Base-by-base conservation (phyloP, 2,329 filamentous ascomycete genomes). In the Huntiella abstrusa region DNA sequence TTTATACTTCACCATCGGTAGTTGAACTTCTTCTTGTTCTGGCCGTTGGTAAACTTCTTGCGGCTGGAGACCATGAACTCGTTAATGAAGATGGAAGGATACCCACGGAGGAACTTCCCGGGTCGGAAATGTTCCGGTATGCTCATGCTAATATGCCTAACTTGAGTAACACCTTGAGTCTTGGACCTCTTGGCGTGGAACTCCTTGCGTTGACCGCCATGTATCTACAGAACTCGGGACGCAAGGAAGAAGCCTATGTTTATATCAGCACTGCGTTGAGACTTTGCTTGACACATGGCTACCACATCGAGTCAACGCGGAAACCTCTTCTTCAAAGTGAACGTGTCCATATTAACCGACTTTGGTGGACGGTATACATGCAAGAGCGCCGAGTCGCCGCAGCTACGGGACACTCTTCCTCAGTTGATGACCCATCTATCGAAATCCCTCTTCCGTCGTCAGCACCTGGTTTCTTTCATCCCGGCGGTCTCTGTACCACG, bases 321-420 rank as follows among this genome's bases (percentile, higher is more conserved):
- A 48, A 47, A 28, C 43, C 41, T 7, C n/a, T 53, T 16, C 19
- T 51, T 39, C 49, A 42, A 15, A 52, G 49, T 15, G 52, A 53
- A 42, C 46, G 46, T 12, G 46, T 48, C 2, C 55, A 57, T 8
- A 51, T 55, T 16, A 57, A 56, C 1, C 53, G 55, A 4, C 49
- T 57, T 12, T 57, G 54, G 54, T 57, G 55, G 55, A 57, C 55
- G 3, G 52, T 57, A 2, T 57, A 57, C 7, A 57, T 57, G 55
- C 56, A 58, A 45, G 56, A 58, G 46, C 50, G 49, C 12, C 46
- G 49, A 11, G 46, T 51, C 34, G 49, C 49, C 11, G 49, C 49
- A 17, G 49, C 49, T 12, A 51, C 49, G 10, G 49, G 49, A 11
- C 42, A 51, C 13, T 48, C 37, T 28, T 51, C 46, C 7, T 43